Conservation (phyloP, 139 green algal genomes). For the Eudorina sp. region DNA sequence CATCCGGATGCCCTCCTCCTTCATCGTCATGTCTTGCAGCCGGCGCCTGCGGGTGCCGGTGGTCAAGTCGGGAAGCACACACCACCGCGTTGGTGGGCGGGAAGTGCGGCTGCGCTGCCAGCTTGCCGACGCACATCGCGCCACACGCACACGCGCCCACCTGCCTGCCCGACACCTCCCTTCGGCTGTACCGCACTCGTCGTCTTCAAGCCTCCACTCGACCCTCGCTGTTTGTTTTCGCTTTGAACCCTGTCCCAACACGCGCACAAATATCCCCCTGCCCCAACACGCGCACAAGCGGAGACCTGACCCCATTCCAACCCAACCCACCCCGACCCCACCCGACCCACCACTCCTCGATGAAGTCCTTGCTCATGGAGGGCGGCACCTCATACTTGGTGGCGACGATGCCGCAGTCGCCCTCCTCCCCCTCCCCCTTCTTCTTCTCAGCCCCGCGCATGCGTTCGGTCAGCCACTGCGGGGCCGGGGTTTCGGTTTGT, state of each 20-base stretch:
- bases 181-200: background rate
- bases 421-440: background rate
- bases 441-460: background rate
- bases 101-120: no score
- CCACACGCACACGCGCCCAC: no score
- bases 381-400: conserved; percentile 46
- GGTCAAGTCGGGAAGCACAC: background rate
- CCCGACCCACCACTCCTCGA: conserved; percentile 22
- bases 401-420: background rate
- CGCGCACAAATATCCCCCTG: background rate
- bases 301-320: no score
- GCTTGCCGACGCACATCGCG: no score
- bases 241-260: background rate
- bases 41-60: background rate
- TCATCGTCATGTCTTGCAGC: background rate
- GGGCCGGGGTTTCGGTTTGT: no score
- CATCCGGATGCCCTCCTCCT: conserved; percentile 11
- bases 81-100: no score
- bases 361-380: conserved; percentile 17
- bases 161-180: no score
- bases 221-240: background rate
- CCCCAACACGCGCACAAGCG: background rate
- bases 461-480: background rate
- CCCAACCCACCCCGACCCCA: no score
- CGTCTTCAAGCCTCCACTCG: background rate